Evolutionary conservation across 1,284 basidiomycete genomes (phyloP).

Genomic region (Moniliophthora roreri): DNA sequence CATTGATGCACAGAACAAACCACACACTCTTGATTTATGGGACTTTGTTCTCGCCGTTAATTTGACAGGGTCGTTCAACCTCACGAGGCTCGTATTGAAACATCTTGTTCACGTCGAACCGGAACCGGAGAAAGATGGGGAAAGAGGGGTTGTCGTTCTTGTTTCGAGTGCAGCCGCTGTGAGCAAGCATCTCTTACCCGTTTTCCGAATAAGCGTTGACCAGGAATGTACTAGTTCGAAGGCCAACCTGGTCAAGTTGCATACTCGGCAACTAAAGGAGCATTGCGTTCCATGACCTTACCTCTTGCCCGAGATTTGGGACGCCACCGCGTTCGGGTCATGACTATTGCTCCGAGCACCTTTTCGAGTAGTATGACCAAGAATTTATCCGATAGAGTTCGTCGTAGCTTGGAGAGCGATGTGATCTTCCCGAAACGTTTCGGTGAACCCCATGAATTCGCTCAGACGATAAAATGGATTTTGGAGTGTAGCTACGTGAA

Average conservation of each 20-base stretch:
- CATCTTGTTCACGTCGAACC: constrained; percentile 45
- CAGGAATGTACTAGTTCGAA: constrained; percentile 34
- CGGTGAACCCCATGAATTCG: constrained; percentile 48
- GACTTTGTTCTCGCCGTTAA: constrained; percentile 51
- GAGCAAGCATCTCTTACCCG: constrained; percentile 22
- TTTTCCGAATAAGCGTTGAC: background rate
- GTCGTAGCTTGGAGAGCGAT: constrained; percentile 35
- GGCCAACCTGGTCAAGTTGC: constrained; percentile 52
- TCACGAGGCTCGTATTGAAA: constrained; percentile 49
- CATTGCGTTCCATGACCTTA: constrained; percentile 51
- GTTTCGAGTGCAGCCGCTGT: constrained; percentile 57
- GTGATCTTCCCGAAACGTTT: constrained; percentile 46
- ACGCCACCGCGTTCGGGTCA: constrained; percentile 50
- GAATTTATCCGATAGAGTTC: constrained; percentile 37
- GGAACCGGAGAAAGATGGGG: constrained; percentile 45
- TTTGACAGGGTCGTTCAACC: constrained; percentile 53
- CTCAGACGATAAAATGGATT: constrained; percentile 50
- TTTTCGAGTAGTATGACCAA: constrained; percentile 49
- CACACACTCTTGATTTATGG: constrained; percentile 50
- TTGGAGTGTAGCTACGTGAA: constrained; percentile 55
- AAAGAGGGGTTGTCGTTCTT: constrained; percentile 53
- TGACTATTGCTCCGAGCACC: constrained; percentile 50
- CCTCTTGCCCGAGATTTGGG: constrained; percentile 56
- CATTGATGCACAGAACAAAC: constrained; percentile 42
- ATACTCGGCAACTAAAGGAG: constrained; percentile 56